phyloP scores from a whole-genome alignment of 202 grass and related monocot genomes.

The Musa balbisiana region DNA sequence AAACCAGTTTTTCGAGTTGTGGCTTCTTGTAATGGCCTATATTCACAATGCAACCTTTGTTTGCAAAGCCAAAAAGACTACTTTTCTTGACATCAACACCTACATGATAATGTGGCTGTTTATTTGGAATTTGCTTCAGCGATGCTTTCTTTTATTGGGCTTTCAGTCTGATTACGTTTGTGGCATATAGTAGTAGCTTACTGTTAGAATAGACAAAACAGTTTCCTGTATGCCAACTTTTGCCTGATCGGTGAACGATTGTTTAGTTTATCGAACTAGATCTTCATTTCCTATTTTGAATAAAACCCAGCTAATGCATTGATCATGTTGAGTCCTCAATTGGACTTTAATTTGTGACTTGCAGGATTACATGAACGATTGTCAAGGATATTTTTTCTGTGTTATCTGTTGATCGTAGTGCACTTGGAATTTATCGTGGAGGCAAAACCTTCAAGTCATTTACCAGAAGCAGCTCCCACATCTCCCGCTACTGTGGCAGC shows the following conservation, averaged over 20 bases:
- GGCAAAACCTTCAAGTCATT: conserved; percentile 34
- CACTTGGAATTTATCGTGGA: conserved; percentile 34
- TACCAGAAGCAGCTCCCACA: conserved; percentile 38
- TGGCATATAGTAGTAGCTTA: neutral
- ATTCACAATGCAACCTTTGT: neutral
- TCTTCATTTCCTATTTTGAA: conserved; percentile 1
- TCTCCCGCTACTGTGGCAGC: conserved; percentile 14
- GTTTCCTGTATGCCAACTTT: neutral
- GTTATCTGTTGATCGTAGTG: conserved; percentile 37
- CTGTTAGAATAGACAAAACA: neutral
- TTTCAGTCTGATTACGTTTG: neutral
- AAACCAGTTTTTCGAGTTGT: neutral
- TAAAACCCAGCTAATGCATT: neutral
- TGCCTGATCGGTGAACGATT: neutral
- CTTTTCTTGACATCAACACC: neutral
- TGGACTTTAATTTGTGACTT: conserved; percentile 24
- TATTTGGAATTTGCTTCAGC: neutral
- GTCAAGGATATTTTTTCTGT: conserved; percentile 27
- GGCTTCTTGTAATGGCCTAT: neutral
- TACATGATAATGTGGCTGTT: neutral
- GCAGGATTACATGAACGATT: conserved; percentile 41
- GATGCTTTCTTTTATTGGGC: neutral
- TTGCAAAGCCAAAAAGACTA: neutral
- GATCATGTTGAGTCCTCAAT: neutral
- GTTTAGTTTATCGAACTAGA: neutral